phyloP scores from a whole-genome alignment of 1,139 yeast genomes.

The Blastobotrys serpentis region DNA sequence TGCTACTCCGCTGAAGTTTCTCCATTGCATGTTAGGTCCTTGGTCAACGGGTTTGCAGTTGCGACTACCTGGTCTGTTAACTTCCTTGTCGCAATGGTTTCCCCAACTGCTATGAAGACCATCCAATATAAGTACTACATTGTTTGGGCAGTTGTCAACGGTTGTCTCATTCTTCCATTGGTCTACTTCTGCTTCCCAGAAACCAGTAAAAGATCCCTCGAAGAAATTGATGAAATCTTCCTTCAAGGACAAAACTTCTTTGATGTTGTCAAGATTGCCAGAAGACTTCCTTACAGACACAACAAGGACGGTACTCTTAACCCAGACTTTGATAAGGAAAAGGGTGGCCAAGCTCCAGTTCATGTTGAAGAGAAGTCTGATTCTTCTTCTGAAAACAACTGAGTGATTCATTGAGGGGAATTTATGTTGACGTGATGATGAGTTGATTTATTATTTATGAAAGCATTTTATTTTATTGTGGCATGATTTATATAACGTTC shows the following conservation, averaged over 20 bases:
- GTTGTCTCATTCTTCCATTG: conserved; percentile 30
- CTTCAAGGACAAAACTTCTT: conserved; percentile 20
- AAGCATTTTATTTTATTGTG: not conserved
- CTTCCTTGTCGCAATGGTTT: conserved; percentile 45
- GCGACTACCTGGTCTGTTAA: conserved; percentile 46
- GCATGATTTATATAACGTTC: conserved; percentile 1
- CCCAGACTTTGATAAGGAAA: conserved; percentile 8
- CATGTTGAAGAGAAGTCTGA: conserved; percentile 8
- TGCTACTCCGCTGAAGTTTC: conserved; percentile 58
- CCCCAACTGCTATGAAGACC: conserved; percentile 43
- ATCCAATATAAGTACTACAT: conserved; percentile 41
- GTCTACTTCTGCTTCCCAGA: conserved; percentile 49
- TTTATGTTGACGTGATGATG: conserved; percentile 2
- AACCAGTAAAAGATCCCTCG: conserved; percentile 42
- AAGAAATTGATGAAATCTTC: conserved; percentile 49
- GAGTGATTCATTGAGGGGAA: not conserved
- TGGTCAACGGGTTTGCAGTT: conserved; percentile 49
- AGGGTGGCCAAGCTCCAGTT: conserved; percentile 8
- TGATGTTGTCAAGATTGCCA: conserved; percentile 21
- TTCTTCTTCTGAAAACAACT: not conserved
- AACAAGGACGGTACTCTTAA: conserved; percentile 12
- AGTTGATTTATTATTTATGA: conserved; percentile 7
- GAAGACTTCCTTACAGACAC: conserved; percentile 18
- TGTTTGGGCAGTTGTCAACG: conserved; percentile 37
- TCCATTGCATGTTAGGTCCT: conserved; percentile 61